phyloP scores from a whole-genome alignment of 2,329 filamentous ascomycete genomes.

The Hypoxylon sp. region DNA sequence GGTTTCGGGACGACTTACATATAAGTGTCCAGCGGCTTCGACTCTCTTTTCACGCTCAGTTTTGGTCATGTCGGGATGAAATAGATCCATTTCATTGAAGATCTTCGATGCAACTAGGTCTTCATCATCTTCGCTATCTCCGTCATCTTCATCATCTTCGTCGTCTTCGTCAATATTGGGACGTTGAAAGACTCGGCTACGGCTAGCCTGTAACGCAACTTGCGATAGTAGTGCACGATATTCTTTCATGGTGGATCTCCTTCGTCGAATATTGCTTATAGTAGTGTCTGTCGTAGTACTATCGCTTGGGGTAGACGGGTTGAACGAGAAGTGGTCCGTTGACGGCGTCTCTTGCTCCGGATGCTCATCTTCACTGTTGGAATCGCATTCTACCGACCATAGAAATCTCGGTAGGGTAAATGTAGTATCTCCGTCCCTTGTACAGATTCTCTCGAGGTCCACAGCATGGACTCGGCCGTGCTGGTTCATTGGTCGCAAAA shows the following conservation, averaged over 20 bases:
- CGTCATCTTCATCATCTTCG: no score
- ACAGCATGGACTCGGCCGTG: neutral
- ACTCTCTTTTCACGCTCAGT: neutral
- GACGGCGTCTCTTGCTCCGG: neutral
- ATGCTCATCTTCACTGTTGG: neutral
- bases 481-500: slow-evolving; percentile 29
- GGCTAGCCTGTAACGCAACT: neutral
- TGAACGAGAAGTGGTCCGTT: neutral
- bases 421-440: neutral
- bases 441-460: slow-evolving; percentile 1
- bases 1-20: neutral
- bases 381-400: neutral
- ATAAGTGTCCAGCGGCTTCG: neutral
- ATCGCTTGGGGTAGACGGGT: neutral
- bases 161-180: neutral
- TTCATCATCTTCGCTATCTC: neutral
- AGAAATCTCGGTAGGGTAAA: slow-evolving; percentile 30
- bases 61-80: neutral
- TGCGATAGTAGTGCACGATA: neutral
- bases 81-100: neutral
- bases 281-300: neutral
- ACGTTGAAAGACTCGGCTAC: neutral
- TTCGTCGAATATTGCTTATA: neutral
- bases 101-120: neutral
- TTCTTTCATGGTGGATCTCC: neutral